Base-by-base conservation (phyloP, 2,329 filamentous ascomycete species). In the Pestalotiopsis sp. region DNA sequence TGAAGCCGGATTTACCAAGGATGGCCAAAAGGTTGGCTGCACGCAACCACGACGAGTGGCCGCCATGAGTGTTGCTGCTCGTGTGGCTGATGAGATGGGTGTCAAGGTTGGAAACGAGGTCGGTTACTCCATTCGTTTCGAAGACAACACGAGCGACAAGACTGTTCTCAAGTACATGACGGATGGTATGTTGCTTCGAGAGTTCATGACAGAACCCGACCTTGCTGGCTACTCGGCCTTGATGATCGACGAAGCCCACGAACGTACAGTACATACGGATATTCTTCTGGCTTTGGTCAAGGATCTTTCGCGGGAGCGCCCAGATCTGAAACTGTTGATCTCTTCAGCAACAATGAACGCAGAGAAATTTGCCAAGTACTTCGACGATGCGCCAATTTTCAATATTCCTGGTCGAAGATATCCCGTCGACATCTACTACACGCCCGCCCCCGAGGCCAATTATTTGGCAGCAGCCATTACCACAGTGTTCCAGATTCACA, bases 221-320 rank as follows among this genome's bases (percentile, higher is more conserved):
- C 84, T 98, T 5, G 88, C 90, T 1, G 90, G 90, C 17, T 98
- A 98, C 75, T 93, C 93, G 4, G 93, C 91, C 13, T 82, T 99
- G 71, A 98, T 99, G 91, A 95, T 99, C 68, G 96, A 99, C 78
- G 96, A 99, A 79, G 96, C 96, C 0, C 96, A 99, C 87, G 96
- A 99, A 79, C 87, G 96, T 73, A 97, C 94, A 0, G 87, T 98
- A 0, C 90, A 94, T 66, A 97, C 95, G 0, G 96, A 99, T 79
- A 95, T 99, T 68, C 81, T 98, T 7, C 88, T 97, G 69, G 94
- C 93, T 12, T 81, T 99, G 41, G 86, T 97, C 68, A 98, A 98
- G 76, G 95, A 98, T 81, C 87, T 98, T 70, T 91, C 93, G 0
- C 87, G 92, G 70, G 92, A 93, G 66, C 85, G 96, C 57, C 93